Percentiles rank a stretch among this genome's conserved stretches.
Conservation (phyloP, 1,284 basidiomycete species). For the Moesziomyces antarcticus region DNA sequence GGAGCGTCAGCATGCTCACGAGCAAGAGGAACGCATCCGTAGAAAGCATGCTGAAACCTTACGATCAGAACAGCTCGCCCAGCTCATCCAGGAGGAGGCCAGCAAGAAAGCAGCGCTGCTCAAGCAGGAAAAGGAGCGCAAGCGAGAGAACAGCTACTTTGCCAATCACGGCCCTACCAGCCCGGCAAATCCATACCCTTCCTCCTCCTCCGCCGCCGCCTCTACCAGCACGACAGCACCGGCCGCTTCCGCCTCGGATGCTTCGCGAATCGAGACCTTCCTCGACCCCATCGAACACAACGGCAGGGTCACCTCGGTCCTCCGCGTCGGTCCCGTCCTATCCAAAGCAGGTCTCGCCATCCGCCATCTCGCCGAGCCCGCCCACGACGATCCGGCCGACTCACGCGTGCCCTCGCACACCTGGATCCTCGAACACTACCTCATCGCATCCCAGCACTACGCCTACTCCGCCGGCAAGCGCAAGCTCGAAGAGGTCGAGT, state of each 20-base stretch:
- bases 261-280: conserved; percentile 50
- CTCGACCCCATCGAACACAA: conserved; percentile 55
- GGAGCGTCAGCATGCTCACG: conserved; percentile 28
- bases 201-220: conserved; percentile 2
- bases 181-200: conserved; percentile 12
- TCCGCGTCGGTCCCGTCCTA: conserved; percentile 57
- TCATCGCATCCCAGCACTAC: conserved; percentile 58
- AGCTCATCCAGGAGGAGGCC: conserved; percentile 57
- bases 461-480: conserved; percentile 51
- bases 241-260: conserved; percentile 7
- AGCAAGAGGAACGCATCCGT: conserved; percentile 32
- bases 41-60: conserved; percentile 44
- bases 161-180: conserved; percentile 23
- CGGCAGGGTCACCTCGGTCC: conserved; percentile 33
- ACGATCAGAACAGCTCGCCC: conserved; percentile 53
- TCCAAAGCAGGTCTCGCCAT: conserved; percentile 35
- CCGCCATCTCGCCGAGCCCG: conserved; percentile 47
- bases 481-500: conserved; percentile 64
- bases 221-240: conserved; percentile 3
- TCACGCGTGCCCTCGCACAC: conserved; percentile 26
- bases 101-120: conserved; percentile 51
- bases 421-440: conserved; percentile 58
- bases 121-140: conserved; percentile 46
- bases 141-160: conserved; percentile 42
- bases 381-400: conserved; percentile 42